Evolutionary conservation across 2,329 filamentous ascomycete genomes (phyloP).

Genomic region (Phoma sp.): DNA sequence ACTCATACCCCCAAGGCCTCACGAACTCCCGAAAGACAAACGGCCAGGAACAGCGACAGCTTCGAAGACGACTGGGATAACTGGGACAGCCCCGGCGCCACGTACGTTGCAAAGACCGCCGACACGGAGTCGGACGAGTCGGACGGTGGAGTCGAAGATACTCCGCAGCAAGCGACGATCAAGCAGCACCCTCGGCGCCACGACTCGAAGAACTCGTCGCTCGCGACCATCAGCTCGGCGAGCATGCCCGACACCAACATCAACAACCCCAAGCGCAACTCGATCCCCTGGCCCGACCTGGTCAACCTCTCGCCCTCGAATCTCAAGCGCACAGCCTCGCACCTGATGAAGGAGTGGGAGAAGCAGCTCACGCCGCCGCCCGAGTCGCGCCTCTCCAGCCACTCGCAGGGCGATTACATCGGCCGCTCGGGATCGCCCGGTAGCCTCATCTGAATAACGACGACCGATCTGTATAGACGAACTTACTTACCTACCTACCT

Average conservation of each 20-base stretch:
- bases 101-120: constrained; percentile 44
- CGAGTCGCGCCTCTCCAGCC: constrained; percentile 39
- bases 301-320: constrained; percentile 76
- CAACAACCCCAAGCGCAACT: constrained; percentile 45
- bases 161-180: constrained; percentile 58
- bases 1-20: constrained; percentile 47
- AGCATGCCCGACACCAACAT: constrained; percentile 35
- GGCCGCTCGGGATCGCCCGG: constrained; percentile 37
- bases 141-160: constrained; percentile 47
- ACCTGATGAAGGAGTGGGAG: constrained; percentile 91
- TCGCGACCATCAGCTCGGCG: constrained; percentile 40
- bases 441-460: constrained; percentile 26
- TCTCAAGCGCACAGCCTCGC: constrained; percentile 80
- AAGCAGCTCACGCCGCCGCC: constrained; percentile 67
- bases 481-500: neutral
- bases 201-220: constrained; percentile 47
- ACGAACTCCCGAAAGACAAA: constrained; percentile 48
- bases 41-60: constrained; percentile 48
- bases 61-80: constrained; percentile 61
- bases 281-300: constrained; percentile 70
- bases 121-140: constrained; percentile 56
- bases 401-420: constrained; percentile 45
- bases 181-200: constrained; percentile 54
- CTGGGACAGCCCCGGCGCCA: constrained; percentile 59
- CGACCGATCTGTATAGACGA: constrained; percentile 24